These are phyloP conservation scores for Ascochyta fabae DNA, from an alignment of 2,329 filamentous ascomycete species.

Conservation along the genomic window DNA sequence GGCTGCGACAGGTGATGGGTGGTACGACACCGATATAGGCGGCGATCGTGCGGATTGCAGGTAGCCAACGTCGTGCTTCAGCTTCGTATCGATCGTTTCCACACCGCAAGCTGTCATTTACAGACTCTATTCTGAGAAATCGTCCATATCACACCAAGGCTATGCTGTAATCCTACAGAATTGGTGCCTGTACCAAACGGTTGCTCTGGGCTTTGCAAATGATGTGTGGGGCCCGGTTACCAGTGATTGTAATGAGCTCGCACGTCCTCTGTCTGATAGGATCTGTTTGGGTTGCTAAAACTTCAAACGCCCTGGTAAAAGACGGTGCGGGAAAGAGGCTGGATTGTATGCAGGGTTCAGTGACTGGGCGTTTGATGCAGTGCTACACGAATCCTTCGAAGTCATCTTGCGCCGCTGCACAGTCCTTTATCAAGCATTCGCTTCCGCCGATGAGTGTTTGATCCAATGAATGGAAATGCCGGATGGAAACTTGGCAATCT, in stretches of 20 bases:
- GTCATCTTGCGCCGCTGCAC: slow-evolving; percentile 33
- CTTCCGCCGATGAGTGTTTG: slow-evolving; percentile 28
- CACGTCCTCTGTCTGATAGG: slow-evolving; percentile 17
- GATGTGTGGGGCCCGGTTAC: neutral
- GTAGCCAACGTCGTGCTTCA: slow-evolving; percentile 4
- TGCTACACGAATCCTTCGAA: slow-evolving; percentile 46
- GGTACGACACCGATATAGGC: slow-evolving; percentile 1
- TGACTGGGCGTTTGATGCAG: slow-evolving; percentile 42
- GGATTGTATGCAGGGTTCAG: slow-evolving; percentile 37
- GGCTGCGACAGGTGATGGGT: slow-evolving; percentile 14
- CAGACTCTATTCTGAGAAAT: neutral
- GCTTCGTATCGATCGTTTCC: neutral
- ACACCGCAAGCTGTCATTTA: neutral
- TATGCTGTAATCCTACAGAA: neutral
- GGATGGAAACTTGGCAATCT: slow-evolving; percentile 29
- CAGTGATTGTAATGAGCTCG: slow-evolving; percentile 17
- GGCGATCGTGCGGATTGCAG: slow-evolving; percentile 16
- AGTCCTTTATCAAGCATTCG: slow-evolving; percentile 27
- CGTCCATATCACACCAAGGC: neutral
- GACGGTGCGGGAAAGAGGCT: slow-evolving; percentile 17
- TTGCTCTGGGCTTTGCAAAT: neutral
- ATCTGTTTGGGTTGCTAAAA: slow-evolving; percentile 24
- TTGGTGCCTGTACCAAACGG: neutral
- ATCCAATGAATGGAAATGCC: slow-evolving; percentile 27
- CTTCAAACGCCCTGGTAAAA: slow-evolving; percentile 18